Evolutionary conservation across 495 filamentous ascomycete genomes (phyloP), one percentile per base, ranked within the genome.

Genomic region (Amorphotheca resinae): DNA sequence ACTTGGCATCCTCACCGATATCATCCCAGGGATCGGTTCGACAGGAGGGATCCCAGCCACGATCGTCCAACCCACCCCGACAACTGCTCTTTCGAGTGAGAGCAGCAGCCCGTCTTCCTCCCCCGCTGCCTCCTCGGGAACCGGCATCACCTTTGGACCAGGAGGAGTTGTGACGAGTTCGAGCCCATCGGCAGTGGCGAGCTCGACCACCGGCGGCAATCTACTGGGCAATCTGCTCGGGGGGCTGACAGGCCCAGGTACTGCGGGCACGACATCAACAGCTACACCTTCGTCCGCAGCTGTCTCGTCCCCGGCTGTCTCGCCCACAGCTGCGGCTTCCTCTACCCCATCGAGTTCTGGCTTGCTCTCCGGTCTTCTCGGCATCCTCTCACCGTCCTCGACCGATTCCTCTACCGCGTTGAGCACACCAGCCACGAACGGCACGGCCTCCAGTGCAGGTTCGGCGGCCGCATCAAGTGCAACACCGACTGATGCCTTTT

Each of bases 91-190:
- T n/a, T 26, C 44, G 11, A 45, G 11, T 15, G 18, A 30, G 14
- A 45, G 38, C n/a, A 25, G 22, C 34, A 22, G 38, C 43, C n/a
- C n/a, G 15, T 33, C 45, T 6, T 41, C 49, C 18, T 33, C 50
- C n/a, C 34, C 53, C 30, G 34, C 52, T 7, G 16, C 46, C 33
- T 25, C 38, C 2, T 16, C 45, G 1, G 45, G 23, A 15, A 37
- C 36, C 43, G 52, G 25, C 22, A 55, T 55, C 34, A 50, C 47
- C 15, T 50, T 53, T 33, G 33, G 43, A 1, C 50, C 50, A 23
- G 53, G 50, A 36, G 50, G 50, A 36, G 28, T 56, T 32, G 8
- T 50, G n/a, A 47, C 54, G 7, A 41, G 45, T 11, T 31, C 40
- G 18, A 33, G 35, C 17, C n/a, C n/a, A n/a, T 16, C 30, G 8